Base-by-base conservation (phyloP, 2,329 filamentous ascomycete species). In the Boeremia exigua region DNA sequence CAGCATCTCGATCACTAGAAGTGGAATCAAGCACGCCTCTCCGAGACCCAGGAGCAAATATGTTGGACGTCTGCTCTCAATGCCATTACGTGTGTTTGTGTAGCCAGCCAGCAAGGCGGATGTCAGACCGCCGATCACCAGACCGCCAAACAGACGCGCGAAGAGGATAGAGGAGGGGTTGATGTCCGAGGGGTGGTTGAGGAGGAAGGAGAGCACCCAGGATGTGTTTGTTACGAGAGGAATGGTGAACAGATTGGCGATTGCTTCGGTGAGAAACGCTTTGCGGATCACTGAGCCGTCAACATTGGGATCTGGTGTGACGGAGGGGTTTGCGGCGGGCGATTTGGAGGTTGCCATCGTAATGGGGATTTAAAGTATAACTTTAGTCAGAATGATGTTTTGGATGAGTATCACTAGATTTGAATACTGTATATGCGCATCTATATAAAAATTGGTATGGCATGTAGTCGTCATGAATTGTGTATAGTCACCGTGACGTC, bases 221-320 rank as follows among this genome's bases (percentile, higher is more conserved):
- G 45, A 61, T 4, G 67, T 66, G 32, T 70, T 56, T 17, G 64
- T 68, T 23, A 69, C 61, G 4, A 69, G 55, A 7, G 64, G 68
- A 7, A 68, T 60, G 9, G 61, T 67, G 56, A 68, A 68, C 50
- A 70, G 62, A 27, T 69, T 69, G 19, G 64, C 64, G 38, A 65
- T 46, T 33, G 64, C 68, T 60, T 70, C 68, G 14, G 62, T 32
- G 27, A 70, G 53, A 36, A 70, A 70, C 34, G 68, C 68, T 48
- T 62, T 68, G 46, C 66, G 63, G 52, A 69, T 66, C n/a, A 39
- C 60, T 9, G 65, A 65, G 43, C 57, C 61, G 27, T 51, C 39
- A 9, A 56, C 29, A 4, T 37, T n/a, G 4, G 62, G 57, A 14
- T 62, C 54, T 2, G 63, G 61, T 25, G 34, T 59, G 28, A 68